Evolutionary conservation across 2,329 filamentous ascomycete species (phyloP), one percentile per base, ranked within the genome.

Genomic region (Fusarium sp.): DNA sequence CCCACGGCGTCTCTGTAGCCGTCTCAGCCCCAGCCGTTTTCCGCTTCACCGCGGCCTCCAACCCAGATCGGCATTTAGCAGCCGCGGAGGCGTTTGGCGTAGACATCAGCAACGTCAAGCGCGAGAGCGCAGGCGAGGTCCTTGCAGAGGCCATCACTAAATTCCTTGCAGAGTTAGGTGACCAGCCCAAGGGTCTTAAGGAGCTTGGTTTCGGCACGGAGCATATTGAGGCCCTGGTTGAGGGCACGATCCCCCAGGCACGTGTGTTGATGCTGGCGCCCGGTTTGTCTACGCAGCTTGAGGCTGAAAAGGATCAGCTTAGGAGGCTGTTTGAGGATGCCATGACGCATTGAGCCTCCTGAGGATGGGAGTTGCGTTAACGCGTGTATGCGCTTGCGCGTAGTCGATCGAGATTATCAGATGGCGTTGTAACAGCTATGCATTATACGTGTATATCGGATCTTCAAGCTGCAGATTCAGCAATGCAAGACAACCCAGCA

Each of bases 11-110:
- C 24, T 94, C 91, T 2, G 95, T 99, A 1, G 95, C 93, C 4
- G 94, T 98, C 7, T 94, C 92, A 0, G 92, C 94, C 0, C 94
- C 95, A 0, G 91, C 94, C 1, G 94, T 98, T 1, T 99, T 98
- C 85, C 88, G 87, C 28, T 98, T 98, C 78, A 99, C 94, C 0
- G 94, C 84, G 0, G 85, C 94, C 1, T 95, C 91, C 2, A 98
- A 98, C 73, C 95, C 95, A 0, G 92, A 97, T 49, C 88, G 95
- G 9, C 95, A 99, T 79, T 80, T 99, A 32, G 87, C 88, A 5
- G 95, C 94, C 0, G 94, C 95, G 0, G 93, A 97, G 75, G 88
- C 85, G 0, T 98, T 99, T 67, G 95, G 94, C 3, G 91, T 96
- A 2, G 95, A 99, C 71, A 87, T 96, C 46, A 89, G 86, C 39